Percentiles rank a stretch among this genome's conserved stretches.
Conservation (phyloP, 2,329 filamentous ascomycete genomes). For the Aspergillus sp. region DNA sequence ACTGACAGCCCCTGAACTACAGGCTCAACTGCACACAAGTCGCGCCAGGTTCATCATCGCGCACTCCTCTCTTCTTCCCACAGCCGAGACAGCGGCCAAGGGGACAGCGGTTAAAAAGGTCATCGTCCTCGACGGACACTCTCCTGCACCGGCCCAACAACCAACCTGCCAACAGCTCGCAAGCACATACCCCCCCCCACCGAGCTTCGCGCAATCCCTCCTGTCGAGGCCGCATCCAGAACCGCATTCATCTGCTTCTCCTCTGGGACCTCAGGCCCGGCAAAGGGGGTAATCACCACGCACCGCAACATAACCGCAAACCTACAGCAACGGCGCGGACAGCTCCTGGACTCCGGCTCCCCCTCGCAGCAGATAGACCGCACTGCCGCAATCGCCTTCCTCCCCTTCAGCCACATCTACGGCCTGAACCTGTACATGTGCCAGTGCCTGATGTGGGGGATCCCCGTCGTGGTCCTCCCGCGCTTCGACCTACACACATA, state of each 20-base stretch:
- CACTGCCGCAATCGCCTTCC: constrained; percentile 1
- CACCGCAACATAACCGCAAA: constrained; percentile 4
- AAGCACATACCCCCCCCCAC: background rate
- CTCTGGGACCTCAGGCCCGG: background rate
- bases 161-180: background rate
- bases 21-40: constrained; percentile 3
- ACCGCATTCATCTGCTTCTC: constrained; percentile 9
- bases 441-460: constrained; percentile 2
- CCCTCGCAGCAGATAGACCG: background rate
- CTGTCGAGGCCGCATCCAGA: background rate
- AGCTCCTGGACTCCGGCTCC: background rate
- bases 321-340: constrained; percentile 3
- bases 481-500: background rate
- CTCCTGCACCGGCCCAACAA: background rate
- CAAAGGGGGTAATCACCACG: constrained; percentile 2
- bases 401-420: constrained; percentile 8
- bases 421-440: constrained; percentile 1
- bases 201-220: background rate
- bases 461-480: background rate
- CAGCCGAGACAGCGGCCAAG: background rate
- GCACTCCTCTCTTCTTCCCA: background rate
- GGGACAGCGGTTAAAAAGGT: background rate
- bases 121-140: background rate
- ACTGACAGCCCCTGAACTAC: background rate
- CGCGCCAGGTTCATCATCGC: background rate